A percentile compares a stretch with the other conserved stretches of the same genome.
Conservation (phyloP, 2,329 filamentous ascomycete species). For the Colletotrichum karsti region DNA sequence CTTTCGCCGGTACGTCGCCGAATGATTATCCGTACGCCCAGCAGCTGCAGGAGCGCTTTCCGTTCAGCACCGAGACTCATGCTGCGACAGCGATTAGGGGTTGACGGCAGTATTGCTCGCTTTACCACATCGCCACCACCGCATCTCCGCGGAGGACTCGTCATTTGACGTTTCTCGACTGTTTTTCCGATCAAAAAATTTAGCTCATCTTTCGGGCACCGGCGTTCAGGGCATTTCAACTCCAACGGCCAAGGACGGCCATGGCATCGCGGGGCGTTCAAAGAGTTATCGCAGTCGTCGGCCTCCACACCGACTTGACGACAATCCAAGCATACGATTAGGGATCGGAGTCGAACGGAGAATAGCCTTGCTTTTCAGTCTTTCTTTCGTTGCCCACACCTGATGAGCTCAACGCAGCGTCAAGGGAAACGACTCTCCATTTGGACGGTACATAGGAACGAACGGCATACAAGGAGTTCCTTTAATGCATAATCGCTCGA, state of each 20-base stretch:
- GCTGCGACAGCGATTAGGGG: conserved; percentile 57
- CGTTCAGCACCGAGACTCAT: conserved; percentile 56
- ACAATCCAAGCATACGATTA: conserved; percentile 21
- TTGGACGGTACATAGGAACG: conserved; percentile 28
- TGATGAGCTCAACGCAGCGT: conserved; percentile 26
- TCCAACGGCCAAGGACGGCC: conserved; percentile 13
- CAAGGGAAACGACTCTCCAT: conserved; percentile 3
- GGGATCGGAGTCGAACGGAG: conserved; percentile 14
- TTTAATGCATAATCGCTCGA: conserved; percentile 33
- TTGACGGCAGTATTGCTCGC: conserved; percentile 31
- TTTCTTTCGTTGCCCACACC: conserved; percentile 3
- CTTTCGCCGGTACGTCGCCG: conserved; percentile 56
- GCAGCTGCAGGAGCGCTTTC: conserved; percentile 56
- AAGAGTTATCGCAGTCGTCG: conserved; percentile 9
- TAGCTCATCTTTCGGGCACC: not conserved
- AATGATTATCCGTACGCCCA: conserved; percentile 50
- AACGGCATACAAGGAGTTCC: conserved; percentile 28
- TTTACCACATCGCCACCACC: not conserved
- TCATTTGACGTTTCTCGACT: conserved; percentile 28
- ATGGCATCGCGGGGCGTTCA: conserved; percentile 22
- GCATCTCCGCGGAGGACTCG: not conserved
- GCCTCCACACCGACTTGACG: conserved; percentile 11
- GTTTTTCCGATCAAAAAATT: conserved; percentile 18
- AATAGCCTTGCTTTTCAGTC: conserved; percentile 16
- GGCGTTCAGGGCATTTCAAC: conserved; percentile 26